Conservation (phyloP, 2,329 filamentous ascomycete genomes). For the Colletotrichum sp. region DNA sequence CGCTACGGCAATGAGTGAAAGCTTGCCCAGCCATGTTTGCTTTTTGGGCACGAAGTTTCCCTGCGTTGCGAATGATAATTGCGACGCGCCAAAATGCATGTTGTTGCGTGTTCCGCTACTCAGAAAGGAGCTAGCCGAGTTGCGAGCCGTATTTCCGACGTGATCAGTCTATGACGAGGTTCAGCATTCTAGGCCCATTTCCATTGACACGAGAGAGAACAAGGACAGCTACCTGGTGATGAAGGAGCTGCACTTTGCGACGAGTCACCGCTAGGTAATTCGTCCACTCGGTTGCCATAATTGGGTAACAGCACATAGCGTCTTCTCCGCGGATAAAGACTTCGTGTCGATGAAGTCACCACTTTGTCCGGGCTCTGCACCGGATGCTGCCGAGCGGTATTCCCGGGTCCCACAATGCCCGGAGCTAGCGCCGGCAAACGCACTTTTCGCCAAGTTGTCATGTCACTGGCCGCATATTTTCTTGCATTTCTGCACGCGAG, state of each 20-base stretch:
- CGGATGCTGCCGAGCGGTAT: conserved; percentile 2
- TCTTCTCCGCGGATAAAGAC: background rate
- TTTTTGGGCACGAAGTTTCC: background rate
- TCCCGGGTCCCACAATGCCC: conserved; percentile 10
- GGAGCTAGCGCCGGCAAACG: conserved; percentile 15
- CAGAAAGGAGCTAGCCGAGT: background rate
- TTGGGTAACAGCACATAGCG: background rate
- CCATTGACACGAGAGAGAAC: background rate
- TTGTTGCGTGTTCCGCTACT: background rate
- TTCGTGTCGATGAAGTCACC: conserved; percentile 21
- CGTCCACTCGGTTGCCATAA: background rate
- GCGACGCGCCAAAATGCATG: background rate
- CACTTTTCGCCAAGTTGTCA: background rate
- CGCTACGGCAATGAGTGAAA: background rate
- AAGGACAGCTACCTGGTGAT: background rate
- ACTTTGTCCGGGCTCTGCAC: background rate
- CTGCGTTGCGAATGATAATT: background rate
- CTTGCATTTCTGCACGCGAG: background rate
- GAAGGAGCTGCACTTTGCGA: background rate
- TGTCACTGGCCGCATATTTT: background rate
- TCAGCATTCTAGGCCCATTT: background rate
- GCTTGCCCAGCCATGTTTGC: background rate
- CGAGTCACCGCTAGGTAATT: background rate
- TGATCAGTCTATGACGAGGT: conserved; percentile 2
- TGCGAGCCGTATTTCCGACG: background rate